Base-by-base conservation (phyloP, 108 stramenopile genomes). In the Bacterosira constricta region DNA sequence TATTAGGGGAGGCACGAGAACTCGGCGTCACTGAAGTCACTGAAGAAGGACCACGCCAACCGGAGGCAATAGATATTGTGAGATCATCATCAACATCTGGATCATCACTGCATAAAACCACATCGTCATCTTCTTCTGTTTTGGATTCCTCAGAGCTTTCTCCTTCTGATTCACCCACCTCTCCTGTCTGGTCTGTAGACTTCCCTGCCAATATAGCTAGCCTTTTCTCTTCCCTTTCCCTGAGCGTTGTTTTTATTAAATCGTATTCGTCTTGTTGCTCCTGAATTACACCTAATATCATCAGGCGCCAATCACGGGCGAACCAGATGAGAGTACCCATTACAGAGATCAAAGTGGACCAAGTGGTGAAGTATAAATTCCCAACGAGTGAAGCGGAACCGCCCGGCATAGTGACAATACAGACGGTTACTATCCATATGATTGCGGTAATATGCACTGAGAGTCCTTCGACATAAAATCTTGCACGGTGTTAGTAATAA, bases 341-440 rank as follows among this genome's bases (percentile, higher is more conserved):
- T 8, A 88, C 79, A 35, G 85, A 77, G 27, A 87, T 56, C 11
- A 73, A 76, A 9, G 84, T 79, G 7, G 60, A 57, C 91, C 91
- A 92, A 20, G 88, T 85, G 18, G 78, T 84, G 75, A 92, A 92
- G 45, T 89, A 85, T 6, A 70, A 26, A 59, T 85, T 85, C 15
- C 84, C 88, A 25, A 86, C 56, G 23, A 81, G 66, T 54, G 67
- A 59, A 9, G 88, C 87, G 46, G 78, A 59, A 1, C 87, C 88
- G 30, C 84, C 90, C 1, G 90, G 87, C 9, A 87, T 85, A 4
- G 88, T 92, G 8, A 65, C 77, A 26, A 85, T 54, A 25, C 81
- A 85, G 29, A 87, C 81, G 17, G 86, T 62, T 4, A 81, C 74
- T 65, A 92, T 61, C 91, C 91, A 92, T 8, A 59, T 65, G 0